Percentiles rank a stretch among this genome's conserved stretches.
phyloP scores from a whole-genome alignment of 305 asterid genomes.

The Fraxinus ornus region DNA sequence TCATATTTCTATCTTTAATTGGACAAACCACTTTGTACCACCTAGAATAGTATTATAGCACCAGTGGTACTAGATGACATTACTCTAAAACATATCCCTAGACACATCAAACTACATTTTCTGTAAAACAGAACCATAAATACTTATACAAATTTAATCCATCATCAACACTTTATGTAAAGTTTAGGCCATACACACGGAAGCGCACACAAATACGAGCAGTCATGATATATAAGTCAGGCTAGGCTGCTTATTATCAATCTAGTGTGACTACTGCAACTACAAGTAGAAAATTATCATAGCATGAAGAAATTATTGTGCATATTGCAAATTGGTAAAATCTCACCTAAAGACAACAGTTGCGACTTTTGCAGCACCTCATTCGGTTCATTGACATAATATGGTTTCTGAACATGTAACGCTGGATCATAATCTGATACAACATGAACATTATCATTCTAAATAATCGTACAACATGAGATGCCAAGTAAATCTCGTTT shows the following conservation, averaged over 20 bases:
- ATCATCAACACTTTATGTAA: background rate
- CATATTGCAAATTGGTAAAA: constrained; percentile 6
- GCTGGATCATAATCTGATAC: constrained; percentile 41
- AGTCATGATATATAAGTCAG: background rate
- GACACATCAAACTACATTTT: background rate
- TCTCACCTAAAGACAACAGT: constrained; percentile 61
- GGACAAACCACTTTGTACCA: background rate
- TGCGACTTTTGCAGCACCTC: constrained; percentile 58
- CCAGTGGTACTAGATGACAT: background rate
- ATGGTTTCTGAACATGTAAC: constrained; percentile 39
- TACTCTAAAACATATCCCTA: background rate
- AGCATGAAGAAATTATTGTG: background rate
- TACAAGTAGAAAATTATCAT: background rate
- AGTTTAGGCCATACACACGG: background rate
- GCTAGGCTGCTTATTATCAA: background rate
- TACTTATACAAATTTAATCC: background rate
- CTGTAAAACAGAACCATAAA: background rate
- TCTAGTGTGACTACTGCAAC: background rate
- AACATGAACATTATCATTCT: background rate
- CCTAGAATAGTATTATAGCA: background rate
- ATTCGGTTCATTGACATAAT: constrained; percentile 44
- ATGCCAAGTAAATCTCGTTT: background rate
- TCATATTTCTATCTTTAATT: background rate
- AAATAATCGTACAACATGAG: background rate
- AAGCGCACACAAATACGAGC: constrained; percentile 5